These are phyloP conservation scores for Beauveria caledonica DNA, from an alignment of 2,329 filamentous ascomycete species.

Conservation along the genomic window DNA sequence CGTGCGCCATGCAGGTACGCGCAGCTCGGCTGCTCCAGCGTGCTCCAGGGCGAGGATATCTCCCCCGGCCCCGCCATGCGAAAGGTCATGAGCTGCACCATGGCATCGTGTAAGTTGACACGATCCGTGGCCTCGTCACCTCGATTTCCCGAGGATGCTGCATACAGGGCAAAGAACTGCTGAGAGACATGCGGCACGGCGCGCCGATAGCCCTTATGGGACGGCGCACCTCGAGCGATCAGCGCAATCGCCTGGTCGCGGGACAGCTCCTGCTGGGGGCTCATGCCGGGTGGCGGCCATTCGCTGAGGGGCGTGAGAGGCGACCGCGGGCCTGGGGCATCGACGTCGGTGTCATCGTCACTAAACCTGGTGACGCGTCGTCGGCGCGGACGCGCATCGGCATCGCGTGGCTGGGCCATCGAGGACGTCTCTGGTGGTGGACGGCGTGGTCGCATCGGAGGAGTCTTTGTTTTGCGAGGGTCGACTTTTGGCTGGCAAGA, in stretches of 20 bases:
- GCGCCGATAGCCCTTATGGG: constrained; percentile 46
- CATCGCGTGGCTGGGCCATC: constrained; percentile 1
- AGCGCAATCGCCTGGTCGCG: constrained; percentile 48
- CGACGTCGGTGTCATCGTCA: not conserved
- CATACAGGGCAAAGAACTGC: constrained; percentile 48
- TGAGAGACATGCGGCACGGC: constrained; percentile 44
- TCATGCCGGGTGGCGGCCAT: constrained; percentile 50
- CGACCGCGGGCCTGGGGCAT: not conserved
- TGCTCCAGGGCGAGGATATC: constrained; percentile 54
- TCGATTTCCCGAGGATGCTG: constrained; percentile 38
- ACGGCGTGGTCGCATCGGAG: not conserved
- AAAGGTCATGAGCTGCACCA: constrained; percentile 52
- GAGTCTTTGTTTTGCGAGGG: not conserved
- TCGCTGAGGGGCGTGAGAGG: constrained; percentile 31
- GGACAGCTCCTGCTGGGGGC: constrained; percentile 40
- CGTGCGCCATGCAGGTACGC: constrained; percentile 57
- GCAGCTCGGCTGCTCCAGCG: constrained; percentile 66
- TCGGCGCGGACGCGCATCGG: not conserved
- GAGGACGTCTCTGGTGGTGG: constrained; percentile 1
- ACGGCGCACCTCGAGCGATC: constrained; percentile 49
- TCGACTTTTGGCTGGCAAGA: not conserved
- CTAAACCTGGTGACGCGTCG: not conserved
- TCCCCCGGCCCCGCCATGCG: constrained; percentile 35
- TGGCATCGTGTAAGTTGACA: constrained; percentile 43
- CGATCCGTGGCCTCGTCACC: constrained; percentile 34